Conservation (phyloP, 2,329 filamentous ascomycete genomes). For the Cytospora piceae region DNA sequence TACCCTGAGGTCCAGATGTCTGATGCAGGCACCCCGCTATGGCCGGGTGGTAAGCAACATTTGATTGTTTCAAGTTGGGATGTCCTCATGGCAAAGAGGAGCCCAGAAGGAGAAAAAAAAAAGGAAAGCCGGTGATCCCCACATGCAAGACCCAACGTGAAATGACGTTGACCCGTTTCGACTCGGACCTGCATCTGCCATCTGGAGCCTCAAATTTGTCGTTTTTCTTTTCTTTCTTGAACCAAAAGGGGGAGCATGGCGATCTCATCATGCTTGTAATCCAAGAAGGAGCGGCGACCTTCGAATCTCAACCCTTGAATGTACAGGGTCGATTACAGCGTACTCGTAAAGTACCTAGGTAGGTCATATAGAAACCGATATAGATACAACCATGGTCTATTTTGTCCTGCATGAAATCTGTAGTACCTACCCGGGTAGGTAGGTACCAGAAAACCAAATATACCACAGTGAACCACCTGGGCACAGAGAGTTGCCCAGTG, state of each 20-base stretch:
- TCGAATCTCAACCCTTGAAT: not conserved
- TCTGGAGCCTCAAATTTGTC: not conserved
- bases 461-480: not conserved
- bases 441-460: not conserved
- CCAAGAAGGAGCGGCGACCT: not conserved
- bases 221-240: not conserved
- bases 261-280: not conserved
- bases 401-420: not conserved
- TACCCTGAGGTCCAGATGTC: conserved; percentile 1
- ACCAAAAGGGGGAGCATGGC: not conserved
- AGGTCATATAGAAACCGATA: not conserved
- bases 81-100: conserved; percentile 20
- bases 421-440: not conserved
- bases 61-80: conserved; percentile 26
- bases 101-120: conserved; percentile 20
- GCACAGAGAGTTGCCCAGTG: not conserved
- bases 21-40: conserved; percentile 21
- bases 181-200: not conserved
- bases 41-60: conserved; percentile 22
- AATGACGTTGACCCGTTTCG: conserved; percentile 5
- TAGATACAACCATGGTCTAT: not conserved
- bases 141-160: not conserved
- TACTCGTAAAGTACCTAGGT: not conserved
- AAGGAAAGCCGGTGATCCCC: conserved; percentile 14
- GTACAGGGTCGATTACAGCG: not conserved